Conservation (phyloP, 768 basidiomycete species). For the Amanita polypyramis region DNA sequence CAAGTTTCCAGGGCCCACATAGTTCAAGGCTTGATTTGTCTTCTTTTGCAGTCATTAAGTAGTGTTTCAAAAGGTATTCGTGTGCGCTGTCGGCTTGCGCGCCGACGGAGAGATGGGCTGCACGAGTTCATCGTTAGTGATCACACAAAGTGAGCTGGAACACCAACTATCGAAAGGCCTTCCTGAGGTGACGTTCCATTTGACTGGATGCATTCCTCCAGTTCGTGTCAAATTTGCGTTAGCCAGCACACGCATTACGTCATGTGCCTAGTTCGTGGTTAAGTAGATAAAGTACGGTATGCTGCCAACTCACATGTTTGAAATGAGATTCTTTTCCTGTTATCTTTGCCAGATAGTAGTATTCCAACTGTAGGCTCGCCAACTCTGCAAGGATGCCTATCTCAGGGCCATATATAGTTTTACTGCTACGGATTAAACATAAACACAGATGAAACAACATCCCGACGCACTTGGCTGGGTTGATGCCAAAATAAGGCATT, state of each 20-base stretch:
- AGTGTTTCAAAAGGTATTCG: constrained; percentile 70
- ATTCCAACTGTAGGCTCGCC: constrained; percentile 75
- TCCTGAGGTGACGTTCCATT: constrained; percentile 43
- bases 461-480: constrained; percentile 44
- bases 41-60: constrained; percentile 51
- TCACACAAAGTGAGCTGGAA: background rate
- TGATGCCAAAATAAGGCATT: constrained; percentile 60
- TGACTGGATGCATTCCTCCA: constrained; percentile 55
- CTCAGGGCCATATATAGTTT: constrained; percentile 17
- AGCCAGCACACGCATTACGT: constrained; percentile 37
- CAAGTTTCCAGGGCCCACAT: constrained; percentile 35
- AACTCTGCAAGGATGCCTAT: constrained; percentile 64
- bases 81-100: constrained; percentile 64
- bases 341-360: constrained; percentile 70
- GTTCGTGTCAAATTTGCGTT: constrained; percentile 32
- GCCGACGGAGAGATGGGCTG: constrained; percentile 48
- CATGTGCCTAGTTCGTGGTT: constrained; percentile 27
- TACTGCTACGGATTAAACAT: constrained; percentile 9
- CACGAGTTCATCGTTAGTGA: background rate
- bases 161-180: constrained; percentile 36
- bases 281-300: background rate
- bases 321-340: constrained; percentile 61
- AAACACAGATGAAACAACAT: background rate
- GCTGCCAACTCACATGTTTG: constrained; percentile 32
- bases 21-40: constrained; percentile 53